These are phyloP conservation scores for Bombardia bombarda DNA, from an alignment of 495 filamentous ascomycete genomes.

Conservation along the genomic window DNA sequence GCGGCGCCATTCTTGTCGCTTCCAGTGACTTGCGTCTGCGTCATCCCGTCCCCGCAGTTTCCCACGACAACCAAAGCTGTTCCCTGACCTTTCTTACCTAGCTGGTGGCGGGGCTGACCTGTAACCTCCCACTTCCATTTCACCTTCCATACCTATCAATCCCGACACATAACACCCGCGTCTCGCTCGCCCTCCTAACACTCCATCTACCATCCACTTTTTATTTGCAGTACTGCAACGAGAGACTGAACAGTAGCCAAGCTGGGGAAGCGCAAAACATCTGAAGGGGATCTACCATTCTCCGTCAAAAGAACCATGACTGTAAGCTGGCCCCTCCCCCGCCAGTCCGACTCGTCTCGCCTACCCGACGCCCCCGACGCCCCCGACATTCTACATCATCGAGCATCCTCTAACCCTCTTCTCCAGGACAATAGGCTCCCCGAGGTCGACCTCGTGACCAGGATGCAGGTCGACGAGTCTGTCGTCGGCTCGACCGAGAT, in stretches of 20 bases:
- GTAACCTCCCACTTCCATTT: too few relatives aligned
- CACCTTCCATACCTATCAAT: too few relatives aligned
- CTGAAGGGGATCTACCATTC: constrained; percentile 62
- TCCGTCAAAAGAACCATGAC: constrained; percentile 79
- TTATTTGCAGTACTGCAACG: too few relatives aligned
- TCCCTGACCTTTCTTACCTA: neutral
- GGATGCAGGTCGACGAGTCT: constrained; percentile 76
- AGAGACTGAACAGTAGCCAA: constrained; percentile 23
- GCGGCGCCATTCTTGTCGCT: too few relatives aligned
- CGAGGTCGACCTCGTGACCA: constrained; percentile 57
- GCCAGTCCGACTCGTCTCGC: neutral
- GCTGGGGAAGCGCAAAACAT: constrained; percentile 82
- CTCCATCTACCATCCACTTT: too few relatives aligned
- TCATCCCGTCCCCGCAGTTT: constrained; percentile 5
- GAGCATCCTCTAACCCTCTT: too few relatives aligned
- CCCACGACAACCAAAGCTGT: neutral
- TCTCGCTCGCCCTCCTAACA: neutral
- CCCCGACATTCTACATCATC: too few relatives aligned
- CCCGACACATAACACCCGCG: too few relatives aligned
- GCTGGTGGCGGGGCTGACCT: constrained; percentile 7
- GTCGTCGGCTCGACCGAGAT: constrained; percentile 56
- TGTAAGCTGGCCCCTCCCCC: constrained; percentile 43
- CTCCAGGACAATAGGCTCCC: constrained; percentile 33
- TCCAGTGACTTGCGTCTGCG: too few relatives aligned
- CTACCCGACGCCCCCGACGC: too few relatives aligned